Evolutionary conservation across 495 filamentous ascomycete genomes (phyloP), one percentile per base, ranked within the genome.

Genomic region (Apiosordaria backusii): DNA sequence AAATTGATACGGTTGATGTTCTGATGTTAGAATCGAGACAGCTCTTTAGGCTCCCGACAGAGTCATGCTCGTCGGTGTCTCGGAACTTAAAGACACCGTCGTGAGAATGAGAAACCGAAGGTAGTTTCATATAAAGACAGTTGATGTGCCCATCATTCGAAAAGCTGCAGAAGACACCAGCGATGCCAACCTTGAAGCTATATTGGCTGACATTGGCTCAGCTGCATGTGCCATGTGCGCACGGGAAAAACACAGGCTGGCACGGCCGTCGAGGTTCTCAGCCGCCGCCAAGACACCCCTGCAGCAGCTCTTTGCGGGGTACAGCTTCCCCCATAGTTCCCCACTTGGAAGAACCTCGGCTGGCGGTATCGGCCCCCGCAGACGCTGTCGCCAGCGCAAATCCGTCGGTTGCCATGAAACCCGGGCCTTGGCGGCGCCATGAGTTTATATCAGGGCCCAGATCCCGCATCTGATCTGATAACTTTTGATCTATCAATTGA

Each of bases 321-420:
- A 54, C 50, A 24, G 23, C 24, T 57, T n/a, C 15, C 53, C 24
- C 50, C 22, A 26, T 25, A 18, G 18, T 57, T 40, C 63, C 67
- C 25, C 52, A 23, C 29, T 2, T 9, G 67, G 27, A 61, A 13
- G 67, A 61, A 72, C 70, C 70, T 72, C 70, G 70, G 70, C 65
- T 45, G 64, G 60, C 64, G 70, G 70, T 52, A 65, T 69, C 67
- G 62, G 70, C 19, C 57, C 60, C 63, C 69, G 55, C 66, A 63
- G 18, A 53, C 58, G 19, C 18, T 58, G 40, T n/a, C 4, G 13
- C 16, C 18, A 54, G 57, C 62, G 50, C 50, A 59, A n/a, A 60
- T 60, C 9, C 35, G 55, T 61, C 60, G 53, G 29, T 7, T 63
- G 15, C 25, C 35, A 22, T 35, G 18, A 60, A 23, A 7, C 13